Evolutionary conservation across 2,329 filamentous ascomycete genomes (phyloP), one percentile per base, ranked within the genome.

Genomic region (Phoma sp.): DNA sequence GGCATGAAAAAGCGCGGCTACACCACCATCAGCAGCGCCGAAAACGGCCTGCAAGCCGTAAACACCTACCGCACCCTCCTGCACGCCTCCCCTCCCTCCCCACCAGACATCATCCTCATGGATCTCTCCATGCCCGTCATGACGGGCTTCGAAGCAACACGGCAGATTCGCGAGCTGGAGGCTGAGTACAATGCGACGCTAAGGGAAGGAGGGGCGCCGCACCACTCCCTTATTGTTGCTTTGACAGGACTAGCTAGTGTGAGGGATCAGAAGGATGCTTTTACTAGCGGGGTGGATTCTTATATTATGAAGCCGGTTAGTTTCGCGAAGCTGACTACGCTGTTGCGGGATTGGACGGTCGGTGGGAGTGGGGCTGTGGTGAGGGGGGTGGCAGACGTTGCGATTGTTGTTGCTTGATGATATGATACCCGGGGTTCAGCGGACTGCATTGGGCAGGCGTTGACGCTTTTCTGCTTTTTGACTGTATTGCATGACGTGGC

Each of bases 111-210:
- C 27, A 51, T 62, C 2, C 27, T 64, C 1, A 57, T 53, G 49
- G 55, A 72, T 33, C 62, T 72, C 13, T 68, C 66, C 3, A 72
- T 72, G 70, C 70, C 70, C 2, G 50, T 71, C 17, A 70, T 71
- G 68, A 62, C 69, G 39, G 68, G 69, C 10, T 64, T 71, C 39
- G 55, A 61, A 19, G 65, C 69, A 2, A 71, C 67, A 4, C 59
- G 65, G 4, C 50, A 57, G n/a, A 71, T 71, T 29, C 67, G 70
- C 8, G 51, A 58, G 12, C 60, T 62, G 32, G 67, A 71, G 25
- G 40, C 40, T 0, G 31, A 50, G 8, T 27, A 54, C 40, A 51
- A 57, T 32, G 15, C 22, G 29, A 17, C 17, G 22, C 13, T 49
- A 13, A 3, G 33, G 48, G 31, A n/a, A 5, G 19, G 13, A 15